Evolutionary conservation across 2,329 filamentous ascomycete species (phyloP).

Genomic region (Fusarium sp.): DNA sequence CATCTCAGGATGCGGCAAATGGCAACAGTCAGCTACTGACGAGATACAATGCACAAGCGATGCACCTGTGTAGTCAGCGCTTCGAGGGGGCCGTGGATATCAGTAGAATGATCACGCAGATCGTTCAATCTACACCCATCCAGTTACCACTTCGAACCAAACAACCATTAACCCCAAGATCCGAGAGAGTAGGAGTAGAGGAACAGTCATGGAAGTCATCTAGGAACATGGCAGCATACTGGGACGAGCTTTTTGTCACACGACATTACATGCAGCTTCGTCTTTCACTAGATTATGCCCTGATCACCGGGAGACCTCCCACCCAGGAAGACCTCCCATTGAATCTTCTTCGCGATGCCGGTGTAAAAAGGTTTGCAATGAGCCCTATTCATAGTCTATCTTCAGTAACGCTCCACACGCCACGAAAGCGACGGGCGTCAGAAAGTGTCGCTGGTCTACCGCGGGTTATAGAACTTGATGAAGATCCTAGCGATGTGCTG

Average conservation of each 20-base stretch:
- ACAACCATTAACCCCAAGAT: not conserved
- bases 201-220: accelerated
- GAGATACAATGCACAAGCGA: conserved; percentile 17
- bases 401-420: not conserved
- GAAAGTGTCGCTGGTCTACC: not conserved
- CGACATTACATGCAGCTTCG: conserved; percentile 19
- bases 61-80: conserved; percentile 13
- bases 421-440: conserved; percentile 12
- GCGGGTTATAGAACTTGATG: conserved; percentile 3
- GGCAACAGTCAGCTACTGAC: not conserved
- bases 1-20: not conserved
- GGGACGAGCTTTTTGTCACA: conserved; percentile 21
- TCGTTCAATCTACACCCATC: conserved; percentile 17
- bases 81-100: conserved; percentile 23
- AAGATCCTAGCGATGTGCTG: not conserved
- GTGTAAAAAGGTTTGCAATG: not conserved
- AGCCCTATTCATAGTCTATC: not conserved
- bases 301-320: conserved; percentile 11
- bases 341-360: not conserved
- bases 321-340: conserved; percentile 1
- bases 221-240: not conserved
- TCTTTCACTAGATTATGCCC: conserved; percentile 15
- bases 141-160: not conserved
- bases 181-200: accelerated
- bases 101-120: conserved; percentile 26